Percentiles rank a stretch among this genome's conserved stretches.
Conservation (phyloP, 305 asterid genomes). For the Nicotiana rustica region DNA sequence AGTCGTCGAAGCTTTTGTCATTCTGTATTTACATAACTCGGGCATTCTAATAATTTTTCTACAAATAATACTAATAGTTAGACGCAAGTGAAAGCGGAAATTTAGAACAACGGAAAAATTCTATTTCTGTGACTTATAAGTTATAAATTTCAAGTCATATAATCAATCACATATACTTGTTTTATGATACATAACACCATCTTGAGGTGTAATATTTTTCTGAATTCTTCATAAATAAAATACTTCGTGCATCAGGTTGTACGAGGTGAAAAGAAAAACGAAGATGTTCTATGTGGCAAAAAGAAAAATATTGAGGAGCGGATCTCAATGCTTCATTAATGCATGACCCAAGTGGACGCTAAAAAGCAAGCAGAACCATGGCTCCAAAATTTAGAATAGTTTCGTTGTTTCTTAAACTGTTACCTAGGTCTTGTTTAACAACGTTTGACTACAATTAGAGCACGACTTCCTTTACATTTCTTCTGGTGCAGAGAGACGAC, state of each 20-base stretch:
- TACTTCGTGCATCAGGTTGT: too few species aligned
- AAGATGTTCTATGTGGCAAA: background rate
- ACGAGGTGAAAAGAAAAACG: background rate
- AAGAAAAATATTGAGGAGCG: background rate
- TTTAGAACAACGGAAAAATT: too few species aligned
- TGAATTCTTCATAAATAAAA: too few species aligned
- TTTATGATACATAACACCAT: too few species aligned
- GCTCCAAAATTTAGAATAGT: slow-evolving; percentile 42
- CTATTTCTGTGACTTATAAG: fast-evolving
- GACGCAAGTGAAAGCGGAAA: background rate
- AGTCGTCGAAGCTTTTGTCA: background rate
- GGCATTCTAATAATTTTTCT: background rate
- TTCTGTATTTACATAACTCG: background rate
- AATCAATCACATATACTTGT: too few species aligned
- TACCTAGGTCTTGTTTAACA: slow-evolving; percentile 26
- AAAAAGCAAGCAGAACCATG: slow-evolving; percentile 38
- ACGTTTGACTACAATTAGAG: slow-evolving; percentile 30
- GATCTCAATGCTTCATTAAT: slow-evolving; percentile 42
- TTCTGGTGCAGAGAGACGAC: background rate
- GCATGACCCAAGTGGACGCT: slow-evolving; percentile 50
- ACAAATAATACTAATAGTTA: background rate
- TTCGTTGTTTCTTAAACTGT: slow-evolving; percentile 30
- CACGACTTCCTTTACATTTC: background rate
- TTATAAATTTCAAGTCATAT: too few species aligned
- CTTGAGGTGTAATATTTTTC: too few species aligned